These are phyloP conservation scores for Pythium graminicola DNA, from an alignment of 352 stramenopile species.

Conservation along the genomic window DNA sequence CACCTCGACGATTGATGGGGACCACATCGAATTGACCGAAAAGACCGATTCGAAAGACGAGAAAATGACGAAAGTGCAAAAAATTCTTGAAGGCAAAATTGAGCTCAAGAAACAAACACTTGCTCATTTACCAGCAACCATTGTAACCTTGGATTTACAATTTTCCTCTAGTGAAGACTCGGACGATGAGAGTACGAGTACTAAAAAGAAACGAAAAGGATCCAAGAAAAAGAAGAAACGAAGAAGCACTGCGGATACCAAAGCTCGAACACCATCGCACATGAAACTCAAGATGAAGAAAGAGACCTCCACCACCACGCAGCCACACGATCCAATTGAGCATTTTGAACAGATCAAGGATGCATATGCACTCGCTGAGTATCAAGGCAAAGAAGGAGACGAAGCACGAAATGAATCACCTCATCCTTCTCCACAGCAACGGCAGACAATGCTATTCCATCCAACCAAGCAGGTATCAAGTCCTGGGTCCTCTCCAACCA, in stretches of 20 bases:
- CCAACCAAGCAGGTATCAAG: slow-evolving; percentile 12
- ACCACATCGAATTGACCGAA: background rate
- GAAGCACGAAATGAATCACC: slow-evolving; percentile 18
- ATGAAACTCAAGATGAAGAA: slow-evolving; percentile 30
- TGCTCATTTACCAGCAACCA: background rate
- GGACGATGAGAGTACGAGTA: slow-evolving; percentile 9
- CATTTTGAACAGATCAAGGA: slow-evolving; percentile 52
- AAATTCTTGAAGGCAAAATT: slow-evolving; percentile 17
- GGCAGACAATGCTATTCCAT: background rate
- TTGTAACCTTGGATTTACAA: slow-evolving; percentile 12
- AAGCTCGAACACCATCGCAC: slow-evolving; percentile 7
- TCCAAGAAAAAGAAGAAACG: slow-evolving; percentile 44
- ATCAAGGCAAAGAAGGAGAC: slow-evolving; percentile 25
- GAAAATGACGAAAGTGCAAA: slow-evolving; percentile 22
- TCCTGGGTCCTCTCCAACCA: slow-evolving; percentile 4
- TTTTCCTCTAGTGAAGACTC: slow-evolving; percentile 32
- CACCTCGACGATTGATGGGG: background rate
- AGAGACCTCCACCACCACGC: too few species aligned
- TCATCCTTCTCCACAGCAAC: background rate
- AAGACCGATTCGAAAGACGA: background rate
- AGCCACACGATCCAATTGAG: too few species aligned
- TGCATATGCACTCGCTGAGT: slow-evolving; percentile 36
- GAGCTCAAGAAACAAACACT: slow-evolving; percentile 15
- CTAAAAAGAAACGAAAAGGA: slow-evolving; percentile 33
- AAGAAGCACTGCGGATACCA: background rate